phyloP scores from a whole-genome alignment of 768 basidiomycete genomes.

The Agaricus bisporus region DNA sequence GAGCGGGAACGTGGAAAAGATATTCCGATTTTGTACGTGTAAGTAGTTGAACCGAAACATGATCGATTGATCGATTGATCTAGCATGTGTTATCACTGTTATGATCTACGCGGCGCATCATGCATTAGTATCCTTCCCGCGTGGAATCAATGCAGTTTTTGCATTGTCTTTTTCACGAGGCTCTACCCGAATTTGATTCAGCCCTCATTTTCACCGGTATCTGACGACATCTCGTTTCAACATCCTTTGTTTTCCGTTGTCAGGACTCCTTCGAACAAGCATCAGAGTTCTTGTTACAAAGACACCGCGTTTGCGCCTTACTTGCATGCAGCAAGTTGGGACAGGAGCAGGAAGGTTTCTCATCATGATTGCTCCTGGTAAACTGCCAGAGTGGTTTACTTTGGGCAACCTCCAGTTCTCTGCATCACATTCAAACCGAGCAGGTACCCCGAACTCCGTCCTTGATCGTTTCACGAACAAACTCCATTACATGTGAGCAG shows the following conservation, averaged over 20 bases:
- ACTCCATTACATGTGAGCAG: constrained; percentile 7
- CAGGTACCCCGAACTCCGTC: not conserved
- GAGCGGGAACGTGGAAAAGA: too few species aligned
- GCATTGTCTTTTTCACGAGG: not conserved
- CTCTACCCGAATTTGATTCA: not conserved
- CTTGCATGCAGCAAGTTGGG: not conserved
- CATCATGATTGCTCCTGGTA: not conserved
- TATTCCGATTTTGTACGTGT: too few species aligned
- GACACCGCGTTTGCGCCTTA: not conserved
- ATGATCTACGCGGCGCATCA: not conserved
- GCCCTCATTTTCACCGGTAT: not conserved
- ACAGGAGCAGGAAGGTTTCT: not conserved
- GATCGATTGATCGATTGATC: too few species aligned
- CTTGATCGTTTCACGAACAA: constrained; percentile 10
- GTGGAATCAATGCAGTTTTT: not conserved
- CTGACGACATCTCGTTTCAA: not conserved
- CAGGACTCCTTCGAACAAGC: not conserved
- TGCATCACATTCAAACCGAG: constrained; percentile 1
- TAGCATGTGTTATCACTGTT: too few species aligned
- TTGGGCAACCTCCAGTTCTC: not conserved
- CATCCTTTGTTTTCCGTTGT: not conserved
- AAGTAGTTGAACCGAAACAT: not conserved
- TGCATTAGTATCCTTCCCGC: too few species aligned
- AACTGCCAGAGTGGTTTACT: not conserved
- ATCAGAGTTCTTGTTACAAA: not conserved